These are phyloP conservation scores for Candida ulmi DNA, from an alignment of 805 yeast species.

Conservation along the genomic window DNA sequence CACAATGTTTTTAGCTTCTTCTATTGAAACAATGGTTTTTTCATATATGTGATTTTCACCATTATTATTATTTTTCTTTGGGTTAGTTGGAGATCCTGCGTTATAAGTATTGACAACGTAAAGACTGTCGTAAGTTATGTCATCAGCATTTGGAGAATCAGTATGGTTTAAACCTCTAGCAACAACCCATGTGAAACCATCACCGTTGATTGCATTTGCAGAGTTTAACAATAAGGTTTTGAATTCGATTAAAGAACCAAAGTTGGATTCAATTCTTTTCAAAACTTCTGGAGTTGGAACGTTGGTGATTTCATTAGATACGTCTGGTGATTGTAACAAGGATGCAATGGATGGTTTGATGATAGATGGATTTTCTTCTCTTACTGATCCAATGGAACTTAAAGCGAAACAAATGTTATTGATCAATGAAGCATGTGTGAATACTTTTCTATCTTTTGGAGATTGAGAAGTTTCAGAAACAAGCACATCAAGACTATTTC, in stretches of 20 bases:
- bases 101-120: conserved; percentile 80
- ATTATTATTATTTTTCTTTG: conserved; percentile 44
- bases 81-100: conserved; percentile 76
- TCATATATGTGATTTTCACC: conserved; percentile 8
- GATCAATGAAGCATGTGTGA: conserved; percentile 34
- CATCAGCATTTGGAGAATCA: conserved; percentile 13
- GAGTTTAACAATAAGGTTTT: conserved; percentile 63
- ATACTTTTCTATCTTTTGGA: conserved; percentile 25
- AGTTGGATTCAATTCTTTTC: conserved; percentile 42
- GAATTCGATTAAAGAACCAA: conserved; percentile 76
- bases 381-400: conserved; percentile 26
- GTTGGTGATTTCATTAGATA: conserved; percentile 27
- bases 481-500: conserved; percentile 17
- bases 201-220: conserved; percentile 72
- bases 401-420: conserved; percentile 33
- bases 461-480: conserved; percentile 25
- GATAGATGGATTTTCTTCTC: conserved; percentile 8
- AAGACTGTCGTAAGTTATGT: conserved; percentile 37
- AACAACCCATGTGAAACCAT: conserved; percentile 87
- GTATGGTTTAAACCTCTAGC: conserved; percentile 37
- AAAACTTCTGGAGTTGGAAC: conserved; percentile 21
- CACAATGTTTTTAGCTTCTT: conserved; percentile 33
- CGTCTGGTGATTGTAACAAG: conserved; percentile 41
- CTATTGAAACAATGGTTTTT: conserved; percentile 20
- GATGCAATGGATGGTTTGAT: conserved; percentile 17